Evolutionary conservation across 352 stramenopile species (phyloP), one percentile per base, ranked within the genome.

Genomic region (Albugo laibachii): DNA sequence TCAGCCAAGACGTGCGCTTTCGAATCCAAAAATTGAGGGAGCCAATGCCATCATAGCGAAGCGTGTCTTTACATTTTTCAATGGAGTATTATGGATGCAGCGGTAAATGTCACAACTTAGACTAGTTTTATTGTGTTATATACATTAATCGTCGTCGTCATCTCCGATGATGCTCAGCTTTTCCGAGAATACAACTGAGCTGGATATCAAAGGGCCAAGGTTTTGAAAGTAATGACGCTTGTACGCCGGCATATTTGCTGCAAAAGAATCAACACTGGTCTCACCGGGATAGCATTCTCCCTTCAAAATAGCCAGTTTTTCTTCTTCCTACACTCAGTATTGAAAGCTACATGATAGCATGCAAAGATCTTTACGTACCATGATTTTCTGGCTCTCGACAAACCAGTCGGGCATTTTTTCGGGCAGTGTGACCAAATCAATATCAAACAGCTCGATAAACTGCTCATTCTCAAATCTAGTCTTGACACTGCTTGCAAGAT

Each of bases 81-180:
- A n/a, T n/a, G n/a, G n/a, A n/a, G n/a, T n/a, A n/a, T n/a, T n/a
- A n/a, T n/a, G n/a, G n/a, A n/a, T n/a, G n/a, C n/a, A n/a, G n/a
- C n/a, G n/a, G n/a, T n/a, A n/a, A n/a, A n/a, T n/a, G n/a, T n/a
- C n/a, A n/a, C n/a, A n/a, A n/a, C n/a, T n/a, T n/a, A n/a, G n/a
- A n/a, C n/a, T n/a, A n/a, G n/a, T n/a, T n/a, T n/a, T n/a, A n/a
- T n/a, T n/a, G n/a, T n/a, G n/a, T n/a, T n/a, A n/a, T n/a, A n/a
- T n/a, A 31, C 8, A 31, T 66, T 62, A 91, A 40, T 92, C 73
- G 53, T 86, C 78, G 40, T 92, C 78, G 34, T 92, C 78, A 18
- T 92, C 78, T 16, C 76, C 78, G 31, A 88, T 88, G 49, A 92
- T 85, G 54, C 75, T 88, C 53, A 86, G 80, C 61, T 92, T 92